Evolutionary conservation across 352 stramenopile genomes (phyloP).

Genomic region (Halophytophthora batemanensis): DNA sequence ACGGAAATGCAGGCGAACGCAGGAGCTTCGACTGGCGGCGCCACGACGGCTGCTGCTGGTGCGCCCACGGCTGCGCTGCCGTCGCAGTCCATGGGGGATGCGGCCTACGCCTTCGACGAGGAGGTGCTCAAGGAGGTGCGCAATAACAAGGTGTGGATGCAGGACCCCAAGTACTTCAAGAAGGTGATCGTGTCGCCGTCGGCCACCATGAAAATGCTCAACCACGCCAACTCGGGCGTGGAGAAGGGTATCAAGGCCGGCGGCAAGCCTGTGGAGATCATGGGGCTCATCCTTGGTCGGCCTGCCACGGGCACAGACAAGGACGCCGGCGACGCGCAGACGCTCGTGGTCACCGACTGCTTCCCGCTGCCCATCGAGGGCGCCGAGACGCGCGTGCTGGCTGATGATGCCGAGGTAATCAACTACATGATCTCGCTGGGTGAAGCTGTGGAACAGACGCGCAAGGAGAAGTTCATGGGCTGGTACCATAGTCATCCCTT

Average conservation of each 20-base stretch:
- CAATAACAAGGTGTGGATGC: conserved; percentile 88
- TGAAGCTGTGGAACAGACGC: conserved; percentile 92
- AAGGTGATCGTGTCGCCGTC: conserved; percentile 93
- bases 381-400: conserved; percentile 94
- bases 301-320: conserved; percentile 79
- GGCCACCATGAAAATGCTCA: conserved; percentile 97
- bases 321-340: conserved; percentile 88
- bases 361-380: conserved; percentile 98
- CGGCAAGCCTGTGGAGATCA: conserved; percentile 98
- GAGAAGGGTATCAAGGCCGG: conserved; percentile 96
- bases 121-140: conserved; percentile 84
- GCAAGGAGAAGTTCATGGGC: conserved; percentile 98
- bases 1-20: conserved; percentile 24
- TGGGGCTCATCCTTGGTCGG: conserved; percentile 97
- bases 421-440: conserved; percentile 99
- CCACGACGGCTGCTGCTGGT: too few relatives aligned
- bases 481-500: conserved; percentile 99
- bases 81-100: conserved; percentile 44
- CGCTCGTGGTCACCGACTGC: conserved; percentile 97
- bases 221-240: conserved; percentile 97
- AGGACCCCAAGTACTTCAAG: conserved; percentile 95
- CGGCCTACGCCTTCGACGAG: conserved; percentile 79
- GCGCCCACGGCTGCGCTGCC: conserved; percentile 8
- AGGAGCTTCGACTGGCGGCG: background rate
- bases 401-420: conserved; percentile 96